These are phyloP conservation scores for Ogataea corticis DNA, from an alignment of 805 yeast species.

Conservation along the genomic window DNA sequence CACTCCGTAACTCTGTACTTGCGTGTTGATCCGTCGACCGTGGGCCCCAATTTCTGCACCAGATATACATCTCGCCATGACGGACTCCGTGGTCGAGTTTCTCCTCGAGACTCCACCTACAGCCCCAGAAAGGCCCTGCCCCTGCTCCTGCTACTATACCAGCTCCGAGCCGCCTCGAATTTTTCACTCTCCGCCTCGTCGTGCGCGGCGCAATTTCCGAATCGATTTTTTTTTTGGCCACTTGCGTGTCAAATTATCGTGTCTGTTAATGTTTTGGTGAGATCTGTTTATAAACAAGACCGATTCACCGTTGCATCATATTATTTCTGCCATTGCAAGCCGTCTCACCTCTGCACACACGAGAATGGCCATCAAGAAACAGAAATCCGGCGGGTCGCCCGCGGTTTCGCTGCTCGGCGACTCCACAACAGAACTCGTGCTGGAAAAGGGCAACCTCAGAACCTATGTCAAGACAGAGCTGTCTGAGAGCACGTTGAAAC, in stretches of 20 bases:
- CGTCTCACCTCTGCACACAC: neutral
- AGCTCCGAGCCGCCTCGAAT: too few species aligned
- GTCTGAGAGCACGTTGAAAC: conserved; percentile 37
- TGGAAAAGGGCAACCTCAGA: conserved; percentile 53
- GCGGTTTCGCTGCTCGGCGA: conserved; percentile 10
- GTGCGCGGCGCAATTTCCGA: neutral
- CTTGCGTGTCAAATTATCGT: conserved; percentile 1
- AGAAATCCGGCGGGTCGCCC: neutral
- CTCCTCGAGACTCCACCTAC: too few species aligned
- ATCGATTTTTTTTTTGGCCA: neutral
- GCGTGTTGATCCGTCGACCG: too few species aligned
- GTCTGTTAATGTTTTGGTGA: neutral
- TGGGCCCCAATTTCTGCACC: neutral
- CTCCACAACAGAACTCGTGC: conserved; percentile 43
- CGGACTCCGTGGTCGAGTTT: too few species aligned
- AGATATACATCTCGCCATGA: neutral
- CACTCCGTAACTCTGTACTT: too few species aligned
- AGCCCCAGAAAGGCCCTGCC: too few species aligned
- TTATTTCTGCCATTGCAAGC: neutral
- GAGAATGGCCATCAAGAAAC: conserved; percentile 3
- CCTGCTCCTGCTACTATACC: too few species aligned
- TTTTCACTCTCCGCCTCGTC: neutral
- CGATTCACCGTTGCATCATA: neutral
- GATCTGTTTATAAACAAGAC: too few species aligned
- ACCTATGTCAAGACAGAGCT: conserved; percentile 56